Percentiles rank a stretch among this genome's conserved stretches.
phyloP scores from a whole-genome alignment of 768 basidiomycete genomes.

The Naganishia kalamii region DNA sequence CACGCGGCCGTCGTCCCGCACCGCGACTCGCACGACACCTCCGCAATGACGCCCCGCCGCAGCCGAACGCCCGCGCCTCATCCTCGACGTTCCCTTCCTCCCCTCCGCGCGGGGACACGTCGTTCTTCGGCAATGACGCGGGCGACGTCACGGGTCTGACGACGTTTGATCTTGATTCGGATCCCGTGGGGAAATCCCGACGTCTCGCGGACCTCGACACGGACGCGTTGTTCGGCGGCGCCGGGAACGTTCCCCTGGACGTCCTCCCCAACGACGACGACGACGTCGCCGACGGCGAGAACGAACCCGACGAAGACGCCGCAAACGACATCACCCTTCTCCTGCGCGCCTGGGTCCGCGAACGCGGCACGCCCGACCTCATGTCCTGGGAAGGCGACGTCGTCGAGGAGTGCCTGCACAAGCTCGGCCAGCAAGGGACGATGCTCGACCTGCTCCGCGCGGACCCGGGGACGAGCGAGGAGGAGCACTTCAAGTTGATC shows the following conservation, averaged over 20 bases:
- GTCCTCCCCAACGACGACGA: background rate
- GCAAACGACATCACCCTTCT: constrained; percentile 38
- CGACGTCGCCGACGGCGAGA: background rate
- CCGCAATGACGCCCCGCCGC: background rate
- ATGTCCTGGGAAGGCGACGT: constrained; percentile 43
- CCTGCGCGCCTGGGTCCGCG: constrained; percentile 36
- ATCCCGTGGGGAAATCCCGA: background rate
- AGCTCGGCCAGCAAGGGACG: constrained; percentile 49
- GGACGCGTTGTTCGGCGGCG: background rate
- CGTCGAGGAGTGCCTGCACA: constrained; percentile 40
- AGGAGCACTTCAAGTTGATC: constrained; percentile 87
- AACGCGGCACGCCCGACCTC: constrained; percentile 40
- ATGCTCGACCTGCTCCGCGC: constrained; percentile 64
- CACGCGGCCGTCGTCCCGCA: background rate
- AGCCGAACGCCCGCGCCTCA: background rate
- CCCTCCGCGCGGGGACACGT: background rate
- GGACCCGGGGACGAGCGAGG: constrained; percentile 78
- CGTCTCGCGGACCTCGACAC: background rate
- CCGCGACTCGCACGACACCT: constrained; percentile 12
- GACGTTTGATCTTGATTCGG: background rate
- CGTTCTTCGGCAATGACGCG: background rate
- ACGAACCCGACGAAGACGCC: constrained; percentile 22
- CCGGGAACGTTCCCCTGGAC: constrained; percentile 4
- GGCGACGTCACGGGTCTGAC: background rate
- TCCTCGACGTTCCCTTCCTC: background rate